A percentile compares a stretch with the other conserved stretches of the same genome.
Conservation (phyloP, 495 filamentous ascomycete species). For the Annulohypoxylon maeteangense region DNA sequence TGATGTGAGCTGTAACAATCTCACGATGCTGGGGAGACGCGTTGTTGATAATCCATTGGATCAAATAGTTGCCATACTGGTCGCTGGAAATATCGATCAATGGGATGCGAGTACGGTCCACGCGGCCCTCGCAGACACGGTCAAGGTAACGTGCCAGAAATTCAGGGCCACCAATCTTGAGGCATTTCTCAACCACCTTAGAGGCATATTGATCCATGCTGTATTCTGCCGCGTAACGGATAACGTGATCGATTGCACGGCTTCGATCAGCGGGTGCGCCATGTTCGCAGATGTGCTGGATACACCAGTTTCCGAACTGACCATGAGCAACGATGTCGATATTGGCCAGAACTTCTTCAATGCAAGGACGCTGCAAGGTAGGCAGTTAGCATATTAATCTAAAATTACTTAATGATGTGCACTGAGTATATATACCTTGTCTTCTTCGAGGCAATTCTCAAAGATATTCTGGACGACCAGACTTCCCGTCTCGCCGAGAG, state of each 20-base stretch:
- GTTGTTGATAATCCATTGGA: slow-evolving; percentile 95
- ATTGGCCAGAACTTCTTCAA: slow-evolving; percentile 92
- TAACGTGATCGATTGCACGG: slow-evolving; percentile 92
- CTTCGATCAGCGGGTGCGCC: slow-evolving; percentile 90
- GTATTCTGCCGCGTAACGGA: slow-evolving; percentile 91
- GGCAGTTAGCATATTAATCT: slow-evolving; percentile 51
- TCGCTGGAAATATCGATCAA: slow-evolving; percentile 98
- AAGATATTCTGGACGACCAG: slow-evolving; percentile 99
- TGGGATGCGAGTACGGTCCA: slow-evolving; percentile 93
- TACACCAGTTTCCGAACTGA: slow-evolving; percentile 99
- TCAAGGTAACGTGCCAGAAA: slow-evolving; percentile 94
- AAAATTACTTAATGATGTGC: neutral
- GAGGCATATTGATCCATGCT: slow-evolving; percentile 99
- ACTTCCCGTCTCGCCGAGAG: slow-evolving; percentile 94
- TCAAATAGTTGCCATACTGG: slow-evolving; percentile 98
- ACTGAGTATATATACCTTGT: slow-evolving; percentile 75
- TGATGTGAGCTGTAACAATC: slow-evolving; percentile 89
- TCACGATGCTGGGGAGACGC: slow-evolving; percentile 88
- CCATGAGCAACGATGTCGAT: slow-evolving; percentile 96
- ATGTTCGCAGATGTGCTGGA: slow-evolving; percentile 99
- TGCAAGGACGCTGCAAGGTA: slow-evolving; percentile 80
- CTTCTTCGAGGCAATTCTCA: slow-evolving; percentile 97
- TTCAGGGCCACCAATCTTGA: slow-evolving; percentile 93
- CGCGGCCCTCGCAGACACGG: slow-evolving; percentile 88
- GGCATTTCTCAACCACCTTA: slow-evolving; percentile 98